Evolutionary conservation across 2,329 filamentous ascomycete species (phyloP).

Genomic region (Fusarium sp.): DNA sequence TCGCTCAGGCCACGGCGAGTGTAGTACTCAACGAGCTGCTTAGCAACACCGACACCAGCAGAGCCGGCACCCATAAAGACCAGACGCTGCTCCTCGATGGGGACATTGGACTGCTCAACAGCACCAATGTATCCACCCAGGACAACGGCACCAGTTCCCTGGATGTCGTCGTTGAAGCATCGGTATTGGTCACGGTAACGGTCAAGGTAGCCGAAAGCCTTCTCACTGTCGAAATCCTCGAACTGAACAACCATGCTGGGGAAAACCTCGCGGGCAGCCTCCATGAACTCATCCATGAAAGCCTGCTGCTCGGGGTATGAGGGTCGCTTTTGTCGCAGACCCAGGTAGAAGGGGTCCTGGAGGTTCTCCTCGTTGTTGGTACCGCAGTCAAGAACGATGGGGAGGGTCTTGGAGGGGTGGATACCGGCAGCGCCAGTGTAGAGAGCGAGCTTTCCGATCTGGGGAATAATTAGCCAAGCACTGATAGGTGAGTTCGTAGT

Average conservation of each 20-base stretch:
- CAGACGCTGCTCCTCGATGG: conserved; percentile 88
- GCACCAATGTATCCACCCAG: conserved; percentile 82
- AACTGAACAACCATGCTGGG: conserved; percentile 85
- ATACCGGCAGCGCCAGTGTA: conserved; percentile 98
- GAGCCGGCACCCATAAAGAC: conserved; percentile 97
- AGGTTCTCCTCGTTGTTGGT: conserved; percentile 75
- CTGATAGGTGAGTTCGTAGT: background rate
- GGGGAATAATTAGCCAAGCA: conserved; percentile 35
- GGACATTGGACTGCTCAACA: conserved; percentile 87
- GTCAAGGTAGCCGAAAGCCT: conserved; percentile 92
- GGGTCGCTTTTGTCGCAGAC: conserved; percentile 85
- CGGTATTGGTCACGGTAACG: conserved; percentile 89
- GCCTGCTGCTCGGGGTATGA: conserved; percentile 82
- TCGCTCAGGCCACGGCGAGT: conserved; percentile 91
- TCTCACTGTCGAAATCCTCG: conserved; percentile 94
- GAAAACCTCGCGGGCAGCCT: conserved; percentile 80
- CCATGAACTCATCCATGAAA: conserved; percentile 98
- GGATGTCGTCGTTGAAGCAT: conserved; percentile 99
- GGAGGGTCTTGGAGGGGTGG: conserved; percentile 84
- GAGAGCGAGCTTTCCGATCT: conserved; percentile 92
- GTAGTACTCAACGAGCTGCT: conserved; percentile 98
- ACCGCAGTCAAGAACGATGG: conserved; percentile 75
- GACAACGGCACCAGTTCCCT: conserved; percentile 96
- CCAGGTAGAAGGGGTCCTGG: conserved; percentile 84
- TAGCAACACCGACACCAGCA: conserved; percentile 95